These are phyloP conservation scores for Drechslerella coelobrocha DNA, from an alignment of 2,329 filamentous ascomycete species.

Conservation along the genomic window DNA sequence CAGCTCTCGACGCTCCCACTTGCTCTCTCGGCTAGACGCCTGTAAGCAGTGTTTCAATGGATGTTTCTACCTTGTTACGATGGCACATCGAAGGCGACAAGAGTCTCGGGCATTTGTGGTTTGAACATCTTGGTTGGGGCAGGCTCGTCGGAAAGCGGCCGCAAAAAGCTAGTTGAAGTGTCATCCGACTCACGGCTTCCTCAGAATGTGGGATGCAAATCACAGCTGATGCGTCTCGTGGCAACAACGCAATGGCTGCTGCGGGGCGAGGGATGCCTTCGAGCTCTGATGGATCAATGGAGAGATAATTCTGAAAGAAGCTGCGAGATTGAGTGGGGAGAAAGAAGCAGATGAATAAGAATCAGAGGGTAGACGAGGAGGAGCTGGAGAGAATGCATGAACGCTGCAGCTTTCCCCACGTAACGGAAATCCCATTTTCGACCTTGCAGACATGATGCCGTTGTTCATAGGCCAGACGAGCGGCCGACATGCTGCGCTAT, in stretches of 20 bases:
- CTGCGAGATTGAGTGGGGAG: constrained; percentile 19
- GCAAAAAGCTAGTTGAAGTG: constrained; percentile 47
- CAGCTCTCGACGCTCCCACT: constrained; percentile 7
- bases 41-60: constrained; percentile 6
- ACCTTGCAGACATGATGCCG: constrained; percentile 27
- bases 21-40: constrained; percentile 33
- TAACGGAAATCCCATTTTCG: constrained; percentile 34
- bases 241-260: constrained; percentile 33
- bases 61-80: constrained; percentile 2
- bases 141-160: constrained; percentile 35
- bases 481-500: constrained; percentile 25
- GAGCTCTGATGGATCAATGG: constrained; percentile 6
- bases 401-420: constrained; percentile 46
- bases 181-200: constrained; percentile 48
- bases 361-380: not conserved
- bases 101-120: too few relatives aligned
- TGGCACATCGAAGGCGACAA: too few relatives aligned
- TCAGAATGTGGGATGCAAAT: constrained; percentile 34
- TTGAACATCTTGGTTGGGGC: too few relatives aligned
- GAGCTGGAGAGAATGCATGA: constrained; percentile 16
- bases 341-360: not conserved
- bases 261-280: constrained; percentile 10
- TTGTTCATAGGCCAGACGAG: constrained; percentile 21
- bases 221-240: constrained; percentile 29
- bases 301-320: constrained; percentile 23